Base-by-base conservation (phyloP, 345 rosid species). In the Geranium brycei region DNA sequence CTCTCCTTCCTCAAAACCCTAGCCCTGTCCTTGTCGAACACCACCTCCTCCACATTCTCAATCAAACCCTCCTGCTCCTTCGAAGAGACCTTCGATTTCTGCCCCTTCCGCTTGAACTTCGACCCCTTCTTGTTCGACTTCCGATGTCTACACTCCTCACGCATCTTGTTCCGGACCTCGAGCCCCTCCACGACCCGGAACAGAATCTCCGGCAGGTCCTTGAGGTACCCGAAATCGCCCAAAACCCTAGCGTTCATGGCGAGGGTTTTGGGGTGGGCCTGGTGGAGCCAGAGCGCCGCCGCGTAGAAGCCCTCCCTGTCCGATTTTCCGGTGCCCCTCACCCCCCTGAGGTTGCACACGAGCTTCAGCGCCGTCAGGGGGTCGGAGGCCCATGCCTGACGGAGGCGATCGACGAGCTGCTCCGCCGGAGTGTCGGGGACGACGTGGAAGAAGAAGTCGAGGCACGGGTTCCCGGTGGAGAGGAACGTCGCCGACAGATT, bases 261-360 rank as follows among this genome's bases (percentile, higher is more conserved):
- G 2, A 88, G 73, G 0, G 91, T 86, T 66, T 76, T 77, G 3
- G 96, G 93, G 66, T 83, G 87, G 63, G 74, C 31, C 13, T 66
- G 57, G 56, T 83, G 84, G 15, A 87, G 77, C 91, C 91, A 89
- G 18, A 79, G 41, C 3, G 91, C 87, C 2, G 83, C 81, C 0
- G 78, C 65, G 47, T 78, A 79, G 73, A 82, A 88, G 18, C 91
- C 95, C 72, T 82, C 85, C 70, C 77, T 84, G 58, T 89, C 87
- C 0, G 83, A 73, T 59, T 89, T 85, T 4, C 89, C 87, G 0
- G 83, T 80, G 19, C 96, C 87, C 0, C 86, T 85, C 1, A 89
- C 84, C 13, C 93, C 91, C 1, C 89, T 77, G 7, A 89, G 81
- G 62, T 86, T 81, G 55, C 84, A 84, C n/a, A 86, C 72, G 18